Evolutionary conservation across 1,139 yeast species (phyloP).

Genomic region (Pichia sp.): DNA sequence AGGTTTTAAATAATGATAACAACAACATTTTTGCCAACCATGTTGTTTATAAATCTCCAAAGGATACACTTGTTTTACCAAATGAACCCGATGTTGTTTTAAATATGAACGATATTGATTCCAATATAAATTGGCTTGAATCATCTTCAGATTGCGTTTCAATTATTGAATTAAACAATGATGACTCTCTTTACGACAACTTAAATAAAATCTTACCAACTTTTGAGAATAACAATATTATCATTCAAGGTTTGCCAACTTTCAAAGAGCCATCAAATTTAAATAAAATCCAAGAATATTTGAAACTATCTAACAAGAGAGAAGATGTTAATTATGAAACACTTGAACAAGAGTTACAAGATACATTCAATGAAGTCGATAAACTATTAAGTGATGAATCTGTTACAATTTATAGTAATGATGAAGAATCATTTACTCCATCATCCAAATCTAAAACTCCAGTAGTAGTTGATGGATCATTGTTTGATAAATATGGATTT

Average conservation of each 20-base stretch:
- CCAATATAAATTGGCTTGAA: background rate
- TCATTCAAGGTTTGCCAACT: constrained; percentile 29
- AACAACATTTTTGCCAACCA: constrained; percentile 14
- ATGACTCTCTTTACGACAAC: constrained; percentile 5
- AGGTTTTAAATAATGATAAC: background rate
- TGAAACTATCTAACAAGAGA: constrained; percentile 3
- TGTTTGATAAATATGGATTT: constrained; percentile 44
- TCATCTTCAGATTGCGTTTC: constrained; percentile 1
- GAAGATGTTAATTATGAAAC: constrained; percentile 21
- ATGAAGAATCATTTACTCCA: background rate
- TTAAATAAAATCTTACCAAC: background rate
- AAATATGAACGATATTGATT: background rate
- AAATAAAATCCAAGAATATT: background rate
- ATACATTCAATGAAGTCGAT: constrained; percentile 27
- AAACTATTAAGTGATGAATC: constrained; percentile 23
- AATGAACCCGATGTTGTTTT: background rate
- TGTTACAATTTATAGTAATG: constrained; percentile 17
- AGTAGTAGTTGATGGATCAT: constrained; percentile 25
- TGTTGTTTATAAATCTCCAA: constrained; percentile 18
- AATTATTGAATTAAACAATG: constrained; percentile 14
- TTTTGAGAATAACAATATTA: constrained; percentile 8
- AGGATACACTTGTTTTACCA: background rate
- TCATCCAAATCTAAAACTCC: background rate
- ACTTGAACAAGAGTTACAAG: constrained; percentile 25
- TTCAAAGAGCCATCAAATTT: constrained; percentile 16